Percentiles rank a stretch among this genome's conserved stretches.
phyloP scores from a whole-genome alignment of 371 early-diverging fungal genomes.

The Cokeromyces recurvatus region DNA sequence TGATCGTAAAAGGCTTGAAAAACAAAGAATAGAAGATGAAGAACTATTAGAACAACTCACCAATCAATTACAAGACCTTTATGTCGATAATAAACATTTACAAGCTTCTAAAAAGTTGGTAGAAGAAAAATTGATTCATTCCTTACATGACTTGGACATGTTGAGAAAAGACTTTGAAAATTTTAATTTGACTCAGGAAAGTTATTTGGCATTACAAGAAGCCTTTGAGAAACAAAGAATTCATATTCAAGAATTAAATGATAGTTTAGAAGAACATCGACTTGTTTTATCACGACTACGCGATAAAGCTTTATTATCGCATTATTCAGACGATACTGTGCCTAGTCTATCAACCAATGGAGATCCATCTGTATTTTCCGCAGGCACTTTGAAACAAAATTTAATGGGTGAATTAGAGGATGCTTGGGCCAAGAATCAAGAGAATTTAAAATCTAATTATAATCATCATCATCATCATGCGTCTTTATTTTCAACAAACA shows the following conservation, averaged over 20 bases:
- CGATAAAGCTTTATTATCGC: constrained; percentile 16
- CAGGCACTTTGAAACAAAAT: constrained; percentile 2
- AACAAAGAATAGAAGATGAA: constrained; percentile 18
- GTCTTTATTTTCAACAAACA: background rate
- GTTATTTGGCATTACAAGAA: constrained; percentile 20
- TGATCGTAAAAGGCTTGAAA: constrained; percentile 6
- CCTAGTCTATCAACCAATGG: constrained; percentile 4
- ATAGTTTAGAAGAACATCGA: constrained; percentile 36
- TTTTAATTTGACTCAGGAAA: constrained; percentile 19
- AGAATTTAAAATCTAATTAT: background rate
- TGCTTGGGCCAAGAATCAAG: constrained; percentile 5
- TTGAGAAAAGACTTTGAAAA: constrained; percentile 24
- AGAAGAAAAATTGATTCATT: constrained; percentile 19
- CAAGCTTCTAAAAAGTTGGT: constrained; percentile 22
- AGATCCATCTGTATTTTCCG: background rate
- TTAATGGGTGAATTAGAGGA: constrained; percentile 22
- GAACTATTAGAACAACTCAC: constrained; percentile 23
- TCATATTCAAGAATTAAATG: constrained; percentile 26
- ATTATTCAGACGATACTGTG: too few relatives aligned
- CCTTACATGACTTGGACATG: constrained; percentile 18
- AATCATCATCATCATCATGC: background rate
- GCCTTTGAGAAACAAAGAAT: constrained; percentile 20
- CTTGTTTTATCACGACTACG: constrained; percentile 10
- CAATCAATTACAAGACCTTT: constrained; percentile 31
- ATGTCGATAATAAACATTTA: constrained; percentile 35